Evolutionary conservation across 2,329 filamentous ascomycete genomes (phyloP), one percentile per base, ranked within the genome.

Genomic region (Apiospora saccharicola): DNA sequence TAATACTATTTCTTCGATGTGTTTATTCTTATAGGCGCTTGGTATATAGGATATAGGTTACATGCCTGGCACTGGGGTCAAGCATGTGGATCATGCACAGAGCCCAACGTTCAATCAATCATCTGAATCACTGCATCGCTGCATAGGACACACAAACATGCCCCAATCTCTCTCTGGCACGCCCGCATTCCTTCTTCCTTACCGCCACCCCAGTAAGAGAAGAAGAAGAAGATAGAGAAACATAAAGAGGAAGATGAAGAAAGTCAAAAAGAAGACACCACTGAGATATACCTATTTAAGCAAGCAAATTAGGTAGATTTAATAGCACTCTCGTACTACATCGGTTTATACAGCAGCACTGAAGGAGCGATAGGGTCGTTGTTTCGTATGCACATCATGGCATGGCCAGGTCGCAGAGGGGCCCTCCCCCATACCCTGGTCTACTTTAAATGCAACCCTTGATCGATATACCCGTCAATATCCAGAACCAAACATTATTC

Each of bases 391-490:
- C 49, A 14, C 49, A 51, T 26, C 46, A 49, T 47, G 44, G 44
- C 44, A 30, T 22, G 22, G 46, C 22, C n/a, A 10, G 46, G 46
- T n/a, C 22, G 51, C 14, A 34, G 53, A 57, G 14, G 53, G 53
- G 53, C 19, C 57, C 30, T 41, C 57, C 57, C 34, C 16, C 19
- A 14, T 41, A 41, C 19, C 34, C 34, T 41, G 57, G 34, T 41
- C 10, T n/a, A 37, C 57, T 41, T 22, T 34, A 37, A 41, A 37
- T 41, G 57, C n/a, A 41, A 64, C 57, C 57, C 57, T 64, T 64
- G 57, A 64, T 64, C 57, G 57, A 34, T 34, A 64, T 64, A 41
- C 57, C 57, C 22, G 43, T 16, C 43, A 16, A 64, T 22, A 24
- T 14, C 19, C 34, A 41, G 57, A 37, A 22, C 30, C 53, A 37